Conservation (phyloP, 192 early-diverging fungal genomes). For the Linnemannia exigua region DNA sequence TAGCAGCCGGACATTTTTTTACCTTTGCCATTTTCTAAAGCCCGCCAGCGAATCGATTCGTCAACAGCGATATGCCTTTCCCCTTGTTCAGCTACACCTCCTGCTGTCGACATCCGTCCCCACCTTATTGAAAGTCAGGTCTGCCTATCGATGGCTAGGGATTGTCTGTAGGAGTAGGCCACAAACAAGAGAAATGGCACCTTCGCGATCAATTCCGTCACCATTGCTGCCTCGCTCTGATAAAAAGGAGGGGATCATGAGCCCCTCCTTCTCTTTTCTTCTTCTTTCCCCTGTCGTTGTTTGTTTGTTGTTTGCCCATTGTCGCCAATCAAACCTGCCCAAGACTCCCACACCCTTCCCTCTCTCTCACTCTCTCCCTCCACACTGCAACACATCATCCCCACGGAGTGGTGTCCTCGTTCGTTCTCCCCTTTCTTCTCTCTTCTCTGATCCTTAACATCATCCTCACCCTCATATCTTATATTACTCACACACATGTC, state of each 20-base stretch:
- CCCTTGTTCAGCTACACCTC: too few species aligned
- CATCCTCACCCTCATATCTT: too few species aligned
- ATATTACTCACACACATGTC: background rate
- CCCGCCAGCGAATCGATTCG: background rate
- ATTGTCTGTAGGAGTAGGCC: background rate
- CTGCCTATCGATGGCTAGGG: constrained; percentile 4
- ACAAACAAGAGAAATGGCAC: constrained; percentile 16
- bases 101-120: background rate
- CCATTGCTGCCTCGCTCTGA: background rate
- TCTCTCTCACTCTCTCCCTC: background rate
- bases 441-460: too few species aligned
- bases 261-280: background rate
- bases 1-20: background rate
- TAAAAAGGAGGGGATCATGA: background rate
- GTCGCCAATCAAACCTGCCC: constrained; percentile 18
- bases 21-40: background rate
- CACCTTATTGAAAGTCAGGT: constrained; percentile 11
- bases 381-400: background rate
- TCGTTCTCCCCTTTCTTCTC: background rate
- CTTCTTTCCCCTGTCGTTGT: constrained; percentile 5
- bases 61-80: too few species aligned
- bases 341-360: background rate
- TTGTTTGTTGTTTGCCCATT: background rate
- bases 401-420: background rate
- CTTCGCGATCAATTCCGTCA: constrained; percentile 13